phyloP scores from a whole-genome alignment of 2,329 filamentous ascomycete genomes.

The Diplocarpon rosae region DNA sequence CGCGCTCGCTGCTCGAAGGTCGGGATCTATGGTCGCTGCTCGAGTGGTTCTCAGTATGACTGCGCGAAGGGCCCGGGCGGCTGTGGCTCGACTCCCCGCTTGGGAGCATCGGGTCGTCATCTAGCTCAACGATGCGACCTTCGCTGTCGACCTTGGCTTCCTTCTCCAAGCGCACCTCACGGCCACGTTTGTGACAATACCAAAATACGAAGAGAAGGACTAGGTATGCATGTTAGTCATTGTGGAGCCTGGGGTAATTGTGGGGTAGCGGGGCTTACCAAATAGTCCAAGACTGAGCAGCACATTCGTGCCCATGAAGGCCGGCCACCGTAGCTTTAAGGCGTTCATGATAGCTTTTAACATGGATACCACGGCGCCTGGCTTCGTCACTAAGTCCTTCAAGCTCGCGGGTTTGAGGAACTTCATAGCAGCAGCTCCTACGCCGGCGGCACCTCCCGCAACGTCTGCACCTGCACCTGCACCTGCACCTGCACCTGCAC shows the following conservation, averaged over 20 bases:
- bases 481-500: slow-evolving; percentile 28
- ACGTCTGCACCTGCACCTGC: slow-evolving; percentile 21
- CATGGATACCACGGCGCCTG: slow-evolving; percentile 75
- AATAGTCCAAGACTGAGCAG: slow-evolving; percentile 84
- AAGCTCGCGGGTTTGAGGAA: slow-evolving; percentile 61
- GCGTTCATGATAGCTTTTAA: slow-evolving; percentile 85
- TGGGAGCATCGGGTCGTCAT: slow-evolving; percentile 17
- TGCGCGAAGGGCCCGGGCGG: not conserved
- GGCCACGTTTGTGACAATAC: slow-evolving; percentile 95
- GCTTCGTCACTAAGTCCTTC: slow-evolving; percentile 71
- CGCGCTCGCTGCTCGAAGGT: slow-evolving; percentile 1
- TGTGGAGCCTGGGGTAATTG: slow-evolving; percentile 1
- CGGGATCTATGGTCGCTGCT: not conserved
- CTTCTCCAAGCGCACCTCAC: slow-evolving; percentile 58
- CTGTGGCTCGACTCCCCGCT: slow-evolving; percentile 2
- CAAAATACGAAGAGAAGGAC: slow-evolving; percentile 89
- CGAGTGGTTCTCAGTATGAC: not conserved
- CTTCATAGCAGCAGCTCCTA: slow-evolving; percentile 41
- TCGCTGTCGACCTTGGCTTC: slow-evolving; percentile 20
- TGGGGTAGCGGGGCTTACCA: slow-evolving; percentile 37
- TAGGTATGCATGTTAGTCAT: slow-evolving; percentile 3
- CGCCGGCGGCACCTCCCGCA: slow-evolving; percentile 19
- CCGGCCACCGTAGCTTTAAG: slow-evolving; percentile 77
- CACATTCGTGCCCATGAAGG: slow-evolving; percentile 82
- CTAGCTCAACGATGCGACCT: slow-evolving; percentile 19